A percentile compares a stretch with the other conserved stretches of the same genome.
phyloP scores from a whole-genome alignment of 768 basidiomycete genomes.

The Rhodotorula taiwanensis region DNA sequence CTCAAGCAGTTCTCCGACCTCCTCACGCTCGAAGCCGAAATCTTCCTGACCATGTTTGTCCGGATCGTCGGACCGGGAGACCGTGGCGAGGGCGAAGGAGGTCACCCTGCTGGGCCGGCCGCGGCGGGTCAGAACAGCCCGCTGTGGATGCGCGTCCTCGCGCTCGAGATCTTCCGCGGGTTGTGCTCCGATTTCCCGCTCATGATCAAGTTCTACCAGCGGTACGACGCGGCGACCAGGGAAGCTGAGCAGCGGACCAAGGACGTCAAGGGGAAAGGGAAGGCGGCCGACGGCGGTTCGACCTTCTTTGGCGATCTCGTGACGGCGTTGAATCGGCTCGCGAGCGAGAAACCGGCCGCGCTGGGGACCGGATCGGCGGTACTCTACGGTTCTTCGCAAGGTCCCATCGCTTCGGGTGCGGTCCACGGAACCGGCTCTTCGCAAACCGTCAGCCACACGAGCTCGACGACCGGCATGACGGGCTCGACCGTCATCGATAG shows the following conservation, averaged over 20 bases:
- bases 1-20: constrained; percentile 82
- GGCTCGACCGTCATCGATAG: constrained; percentile 25
- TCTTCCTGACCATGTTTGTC: constrained; percentile 61
- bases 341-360: constrained; percentile 79
- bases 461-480: neutral
- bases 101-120: constrained; percentile 38
- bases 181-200: constrained; percentile 73
- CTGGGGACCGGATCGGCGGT: constrained; percentile 65
- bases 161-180: constrained; percentile 87
- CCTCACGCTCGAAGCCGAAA: constrained; percentile 73
- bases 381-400: constrained; percentile 71
- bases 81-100: constrained; percentile 39
- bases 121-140: constrained; percentile 47
- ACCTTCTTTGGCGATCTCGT: constrained; percentile 69
- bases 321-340: constrained; percentile 71
- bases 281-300: constrained; percentile 16
- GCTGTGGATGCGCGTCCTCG: constrained; percentile 79
- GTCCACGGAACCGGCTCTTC: neutral
- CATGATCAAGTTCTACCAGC: constrained; percentile 69
- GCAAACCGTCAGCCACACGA: neutral
- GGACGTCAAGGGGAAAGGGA: neutral
- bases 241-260: neutral
- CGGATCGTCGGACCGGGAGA: constrained; percentile 48
- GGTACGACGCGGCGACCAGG: constrained; percentile 53
- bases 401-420: constrained; percentile 34